phyloP scores from a whole-genome alignment of 257 asterid species.

The Plantago ovata region DNA sequence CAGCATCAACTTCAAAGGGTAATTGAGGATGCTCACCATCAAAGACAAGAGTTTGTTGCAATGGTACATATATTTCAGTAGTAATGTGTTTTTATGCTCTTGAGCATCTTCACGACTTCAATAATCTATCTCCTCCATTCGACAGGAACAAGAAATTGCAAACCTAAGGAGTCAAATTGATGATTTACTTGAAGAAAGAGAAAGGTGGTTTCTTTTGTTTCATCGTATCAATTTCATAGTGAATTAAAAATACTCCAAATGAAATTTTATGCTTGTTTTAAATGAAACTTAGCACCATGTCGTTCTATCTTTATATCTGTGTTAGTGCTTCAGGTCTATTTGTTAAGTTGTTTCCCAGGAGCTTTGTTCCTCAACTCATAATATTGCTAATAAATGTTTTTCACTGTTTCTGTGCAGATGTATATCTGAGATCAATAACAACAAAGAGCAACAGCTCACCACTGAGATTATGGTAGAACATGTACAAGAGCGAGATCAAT shows the following conservation, averaged over 20 bases:
- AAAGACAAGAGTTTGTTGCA: conserved; percentile 40
- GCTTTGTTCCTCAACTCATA: background rate
- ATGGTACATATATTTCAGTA: conserved; percentile 43
- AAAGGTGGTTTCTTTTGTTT: conserved; percentile 40
- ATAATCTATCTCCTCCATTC: conserved; percentile 18
- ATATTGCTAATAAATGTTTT: background rate
- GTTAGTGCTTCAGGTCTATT: background rate
- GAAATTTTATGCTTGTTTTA: background rate
- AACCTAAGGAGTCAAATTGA: conserved; percentile 50
- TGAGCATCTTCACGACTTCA: conserved; percentile 13
- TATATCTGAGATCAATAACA: conserved; percentile 44
- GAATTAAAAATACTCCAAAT: background rate
- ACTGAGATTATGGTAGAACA: conserved; percentile 56
- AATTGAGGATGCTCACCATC: conserved; percentile 72
- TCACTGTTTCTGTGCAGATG: conserved; percentile 39
- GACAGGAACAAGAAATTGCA: conserved; percentile 59
- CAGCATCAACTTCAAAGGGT: conserved; percentile 73
- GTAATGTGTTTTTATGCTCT: conserved; percentile 10
- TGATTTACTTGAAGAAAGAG: conserved; percentile 64
- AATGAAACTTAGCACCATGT: background rate
- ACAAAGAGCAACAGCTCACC: conserved; percentile 51
- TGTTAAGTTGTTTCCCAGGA: background rate
- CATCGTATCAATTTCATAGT: conserved; percentile 10
- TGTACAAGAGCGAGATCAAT: conserved; percentile 62
- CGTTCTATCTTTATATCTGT: background rate